Evolutionary conservation across 2,329 filamentous ascomycete species (phyloP).

Genomic region (Grosmannia clavigera): DNA sequence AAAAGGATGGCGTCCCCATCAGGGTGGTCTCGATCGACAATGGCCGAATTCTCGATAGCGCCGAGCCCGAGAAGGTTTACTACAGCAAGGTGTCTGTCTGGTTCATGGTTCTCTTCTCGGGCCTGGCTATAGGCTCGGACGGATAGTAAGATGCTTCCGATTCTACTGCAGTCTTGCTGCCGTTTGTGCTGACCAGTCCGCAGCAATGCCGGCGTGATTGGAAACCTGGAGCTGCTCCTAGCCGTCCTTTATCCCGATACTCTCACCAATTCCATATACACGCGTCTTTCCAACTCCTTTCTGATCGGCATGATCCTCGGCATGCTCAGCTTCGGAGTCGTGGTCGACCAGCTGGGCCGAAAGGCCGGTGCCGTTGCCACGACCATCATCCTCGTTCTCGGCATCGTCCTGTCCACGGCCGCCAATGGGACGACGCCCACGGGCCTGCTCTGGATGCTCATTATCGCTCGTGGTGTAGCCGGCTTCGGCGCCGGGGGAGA

Average conservation of each 20-base stretch:
- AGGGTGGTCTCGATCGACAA: neutral
- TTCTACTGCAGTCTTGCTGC: neutral
- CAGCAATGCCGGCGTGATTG: slow-evolving; percentile 31
- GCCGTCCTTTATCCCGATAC: slow-evolving; percentile 28
- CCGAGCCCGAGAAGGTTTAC: slow-evolving; percentile 5
- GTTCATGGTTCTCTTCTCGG: slow-evolving; percentile 31
- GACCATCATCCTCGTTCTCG: slow-evolving; percentile 29
- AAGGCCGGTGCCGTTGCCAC: slow-evolving; percentile 33
- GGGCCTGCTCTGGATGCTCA: slow-evolving; percentile 39
- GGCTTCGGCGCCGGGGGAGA: slow-evolving; percentile 30
- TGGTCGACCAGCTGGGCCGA: slow-evolving; percentile 37
- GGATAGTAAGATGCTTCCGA: slow-evolving; percentile 21
- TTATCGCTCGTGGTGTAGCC: slow-evolving; percentile 26
- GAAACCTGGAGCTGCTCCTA: slow-evolving; percentile 29
- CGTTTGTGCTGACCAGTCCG: neutral
- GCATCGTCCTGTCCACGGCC: slow-evolving; percentile 32
- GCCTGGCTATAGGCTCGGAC: slow-evolving; percentile 32
- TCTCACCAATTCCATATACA: slow-evolving; percentile 30
- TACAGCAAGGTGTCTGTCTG: slow-evolving; percentile 29
- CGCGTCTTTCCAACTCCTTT: slow-evolving; percentile 41
- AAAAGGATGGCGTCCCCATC: neutral
- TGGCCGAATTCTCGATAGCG: neutral
- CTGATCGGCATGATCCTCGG: slow-evolving; percentile 44
- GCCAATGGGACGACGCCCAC: slow-evolving; percentile 24
- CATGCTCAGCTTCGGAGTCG: slow-evolving; percentile 39